phyloP scores from a whole-genome alignment of 345 rosid species.

The Alliaria petiolata region DNA sequence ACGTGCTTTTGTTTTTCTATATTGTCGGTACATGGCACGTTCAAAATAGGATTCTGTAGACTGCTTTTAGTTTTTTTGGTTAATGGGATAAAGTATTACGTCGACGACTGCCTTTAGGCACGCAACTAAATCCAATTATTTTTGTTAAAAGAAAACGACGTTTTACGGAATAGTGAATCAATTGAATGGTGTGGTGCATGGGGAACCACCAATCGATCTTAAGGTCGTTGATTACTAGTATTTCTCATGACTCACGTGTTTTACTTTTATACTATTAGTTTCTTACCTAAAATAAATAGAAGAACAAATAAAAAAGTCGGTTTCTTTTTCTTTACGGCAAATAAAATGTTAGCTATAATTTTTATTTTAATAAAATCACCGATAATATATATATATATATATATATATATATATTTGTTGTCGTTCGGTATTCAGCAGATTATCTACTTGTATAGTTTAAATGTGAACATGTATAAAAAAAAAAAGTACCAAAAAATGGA shows the following conservation, averaged over 20 bases:
- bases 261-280: not conserved
- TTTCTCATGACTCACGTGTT: constrained; percentile 3
- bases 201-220: not conserved
- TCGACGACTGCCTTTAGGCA: not conserved
- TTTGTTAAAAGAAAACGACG: not conserved
- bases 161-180: not conserved
- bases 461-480: too few relatives aligned
- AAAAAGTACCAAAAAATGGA: too few relatives aligned
- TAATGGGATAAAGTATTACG: not conserved
- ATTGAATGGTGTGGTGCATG: not conserved
- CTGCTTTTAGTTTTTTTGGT: not conserved
- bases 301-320: not conserved
- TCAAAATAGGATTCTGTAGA: not conserved
- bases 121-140: not conserved
- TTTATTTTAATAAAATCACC: not conserved
- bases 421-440: too few relatives aligned
- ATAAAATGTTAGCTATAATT: not conserved
- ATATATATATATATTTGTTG: too few relatives aligned
- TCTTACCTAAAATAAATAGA: not conserved
- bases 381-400: too few relatives aligned
- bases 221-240: not conserved
- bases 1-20: constrained; percentile 10
- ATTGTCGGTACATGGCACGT: constrained; percentile 3
- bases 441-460: too few relatives aligned
- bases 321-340: not conserved